Evolutionary conservation across 2,329 filamentous ascomycete genomes (phyloP), one percentile per base, ranked within the genome.

Genomic region (Drechslerella dactyloides): DNA sequence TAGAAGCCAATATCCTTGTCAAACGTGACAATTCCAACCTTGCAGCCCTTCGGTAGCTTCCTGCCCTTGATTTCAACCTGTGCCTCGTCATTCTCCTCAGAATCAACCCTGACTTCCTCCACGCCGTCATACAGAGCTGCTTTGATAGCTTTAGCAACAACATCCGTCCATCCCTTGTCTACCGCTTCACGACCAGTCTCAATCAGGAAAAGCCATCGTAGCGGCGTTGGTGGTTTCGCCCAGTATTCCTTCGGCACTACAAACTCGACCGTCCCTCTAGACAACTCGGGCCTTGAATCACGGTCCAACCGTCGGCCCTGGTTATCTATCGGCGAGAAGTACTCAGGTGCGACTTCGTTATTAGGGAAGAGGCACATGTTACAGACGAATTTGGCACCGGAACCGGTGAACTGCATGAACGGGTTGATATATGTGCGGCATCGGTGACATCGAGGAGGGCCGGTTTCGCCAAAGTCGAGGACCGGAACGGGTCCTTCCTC

Each of bases 1-100:
- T 97, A 99, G 79, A 97, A 99, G 78, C 99, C 94, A 69, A 99
- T 90, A 77, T 97, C 92, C 80, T 91, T 93, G 82, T 99, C 94
- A 79, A 89, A 99, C 0, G 94, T 97, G 74, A 97, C 88, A 78
- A 99, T 96, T 55, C 93, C 94, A 73, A 99, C 87, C 81, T 91
- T 96, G 54, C 90, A 87, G 11, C 91, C 92, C 59, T 86, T 82
- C 0, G 94, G 91, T 74, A 81, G 83, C 73, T 80, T 81, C 60
- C 82, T 83, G 57, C 84, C 81, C 75, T 84, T 83, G 21, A 76
- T 75, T 2, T 73, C 51, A n/a, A 23, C 54, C 3, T 57, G 54
- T 0, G 53, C 21, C 30, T 73, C 62, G 0, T 58, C 63, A 44
- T 68, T 59, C 24, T 73, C 62, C 23, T 63, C 62, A 10, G 80